Evolutionary conservation across 1,284 basidiomycete species (phyloP).

Genomic region (Cutaneotrichosporon spelunceum): DNA sequence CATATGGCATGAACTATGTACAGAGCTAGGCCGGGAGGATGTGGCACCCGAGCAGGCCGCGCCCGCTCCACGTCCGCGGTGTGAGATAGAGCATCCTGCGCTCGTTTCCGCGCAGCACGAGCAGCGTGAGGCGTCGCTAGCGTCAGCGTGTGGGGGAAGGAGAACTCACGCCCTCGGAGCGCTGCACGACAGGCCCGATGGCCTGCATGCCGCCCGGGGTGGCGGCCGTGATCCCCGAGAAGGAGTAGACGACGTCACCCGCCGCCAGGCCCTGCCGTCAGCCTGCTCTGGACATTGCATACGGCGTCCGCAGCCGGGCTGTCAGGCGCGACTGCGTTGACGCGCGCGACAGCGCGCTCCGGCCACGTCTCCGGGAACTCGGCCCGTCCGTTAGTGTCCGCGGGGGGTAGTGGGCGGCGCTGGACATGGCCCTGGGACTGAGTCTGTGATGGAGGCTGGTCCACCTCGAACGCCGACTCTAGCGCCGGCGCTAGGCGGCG

Average conservation of each 20-base stretch:
- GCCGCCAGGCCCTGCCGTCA: slow-evolving; percentile 62
- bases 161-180: slow-evolving; percentile 67
- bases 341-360: slow-evolving; percentile 61
- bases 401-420: neutral
- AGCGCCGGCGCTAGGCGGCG: slow-evolving; percentile 65
- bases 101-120: slow-evolving; percentile 52
- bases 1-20: slow-evolving; percentile 15
- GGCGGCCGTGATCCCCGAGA: slow-evolving; percentile 61
- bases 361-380: slow-evolving; percentile 30
- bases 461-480: slow-evolving; percentile 56
- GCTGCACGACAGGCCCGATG: slow-evolving; percentile 65
- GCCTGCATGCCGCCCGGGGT: slow-evolving; percentile 56
- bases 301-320: slow-evolving; percentile 78
- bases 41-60: slow-evolving; percentile 79
- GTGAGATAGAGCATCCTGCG: slow-evolving; percentile 55
- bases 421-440: neutral
- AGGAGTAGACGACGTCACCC: slow-evolving; percentile 69
- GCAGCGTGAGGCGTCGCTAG: slow-evolving; percentile 56
- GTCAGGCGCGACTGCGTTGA: slow-evolving; percentile 69
- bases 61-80: slow-evolving; percentile 66
- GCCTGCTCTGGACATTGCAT: slow-evolving; percentile 40
- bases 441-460: neutral
- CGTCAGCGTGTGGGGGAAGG: neutral
- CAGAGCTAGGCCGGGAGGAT: slow-evolving; percentile 57
- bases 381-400: slow-evolving; percentile 13